Conservation (phyloP, 306 rosid species). For the Lotus japonicus region DNA sequence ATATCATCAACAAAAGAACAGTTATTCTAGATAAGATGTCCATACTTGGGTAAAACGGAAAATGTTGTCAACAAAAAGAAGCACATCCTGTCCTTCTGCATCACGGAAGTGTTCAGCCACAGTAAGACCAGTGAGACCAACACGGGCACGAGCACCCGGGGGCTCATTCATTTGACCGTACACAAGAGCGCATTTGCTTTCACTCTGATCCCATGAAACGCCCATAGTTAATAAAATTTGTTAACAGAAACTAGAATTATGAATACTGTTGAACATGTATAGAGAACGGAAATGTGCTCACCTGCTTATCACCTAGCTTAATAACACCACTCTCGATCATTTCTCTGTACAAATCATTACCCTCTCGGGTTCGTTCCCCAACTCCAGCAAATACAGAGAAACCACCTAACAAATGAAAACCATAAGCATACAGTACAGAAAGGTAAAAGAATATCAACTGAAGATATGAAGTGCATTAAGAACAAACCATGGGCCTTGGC, state of each 20-base stretch:
- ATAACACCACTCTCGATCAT: constrained; percentile 99
- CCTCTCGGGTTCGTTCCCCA: constrained; percentile 96
- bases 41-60: constrained; percentile 95
- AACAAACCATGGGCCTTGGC: constrained; percentile 90
- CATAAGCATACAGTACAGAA: neutral
- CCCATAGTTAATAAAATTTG: neutral
- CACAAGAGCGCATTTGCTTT: constrained; percentile 97
- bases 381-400: constrained; percentile 99
- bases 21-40: neutral
- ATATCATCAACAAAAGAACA: neutral
- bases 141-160: constrained; percentile 99
- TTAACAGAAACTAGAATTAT: neutral
- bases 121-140: constrained; percentile 93
- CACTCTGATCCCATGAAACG: constrained; percentile 45
- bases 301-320: constrained; percentile 99
- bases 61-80: constrained; percentile 94
- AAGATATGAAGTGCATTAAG: neutral
- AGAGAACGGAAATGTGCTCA: neutral
- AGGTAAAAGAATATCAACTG: neutral
- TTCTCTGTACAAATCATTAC: constrained; percentile 96
- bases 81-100: constrained; percentile 99
- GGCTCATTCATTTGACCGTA: constrained; percentile 99
- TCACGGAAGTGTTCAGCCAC: constrained; percentile 99
- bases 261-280: neutral
- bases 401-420: constrained; percentile 61